These are phyloP conservation scores for Pneumocystis carinii DNA, from an alignment of 1,139 yeast genomes.

Conservation along the genomic window DNA sequence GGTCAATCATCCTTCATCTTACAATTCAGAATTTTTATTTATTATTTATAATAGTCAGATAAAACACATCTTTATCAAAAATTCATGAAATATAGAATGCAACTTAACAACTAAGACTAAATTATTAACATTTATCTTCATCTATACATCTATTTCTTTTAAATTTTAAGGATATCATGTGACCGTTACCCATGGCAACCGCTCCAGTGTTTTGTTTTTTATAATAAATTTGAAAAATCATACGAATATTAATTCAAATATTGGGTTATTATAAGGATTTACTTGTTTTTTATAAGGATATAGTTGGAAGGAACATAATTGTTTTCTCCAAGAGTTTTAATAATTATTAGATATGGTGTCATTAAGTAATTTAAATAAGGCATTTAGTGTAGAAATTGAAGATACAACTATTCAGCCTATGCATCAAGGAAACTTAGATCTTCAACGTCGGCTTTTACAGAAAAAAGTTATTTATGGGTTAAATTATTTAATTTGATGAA, in stretches of 20 bases:
- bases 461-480: conserved; percentile 2
- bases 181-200: conserved; percentile 10
- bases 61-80: too few relatives aligned
- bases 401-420: conserved; percentile 9
- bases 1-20: neutral
- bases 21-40: too few relatives aligned
- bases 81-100: neutral
- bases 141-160: neutral
- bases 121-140: too few relatives aligned
- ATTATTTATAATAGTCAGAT: too few relatives aligned
- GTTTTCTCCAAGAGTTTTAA: neutral
- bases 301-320: too few relatives aligned
- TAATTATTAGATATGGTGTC: neutral
- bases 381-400: neutral
- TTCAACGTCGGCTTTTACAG: conserved; percentile 10
- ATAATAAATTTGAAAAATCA: conserved; percentile 5
- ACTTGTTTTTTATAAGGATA: neutral
- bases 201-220: conserved; percentile 9
- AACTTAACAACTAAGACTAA: neutral
- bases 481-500: neutral
- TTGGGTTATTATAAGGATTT: neutral
- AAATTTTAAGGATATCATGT: conserved; percentile 1
- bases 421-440: conserved; percentile 11
- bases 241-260: neutral
- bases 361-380: neutral